phyloP scores from a whole-genome alignment of 208 protist genomes.

The Leishmania amazonensis region DNA sequence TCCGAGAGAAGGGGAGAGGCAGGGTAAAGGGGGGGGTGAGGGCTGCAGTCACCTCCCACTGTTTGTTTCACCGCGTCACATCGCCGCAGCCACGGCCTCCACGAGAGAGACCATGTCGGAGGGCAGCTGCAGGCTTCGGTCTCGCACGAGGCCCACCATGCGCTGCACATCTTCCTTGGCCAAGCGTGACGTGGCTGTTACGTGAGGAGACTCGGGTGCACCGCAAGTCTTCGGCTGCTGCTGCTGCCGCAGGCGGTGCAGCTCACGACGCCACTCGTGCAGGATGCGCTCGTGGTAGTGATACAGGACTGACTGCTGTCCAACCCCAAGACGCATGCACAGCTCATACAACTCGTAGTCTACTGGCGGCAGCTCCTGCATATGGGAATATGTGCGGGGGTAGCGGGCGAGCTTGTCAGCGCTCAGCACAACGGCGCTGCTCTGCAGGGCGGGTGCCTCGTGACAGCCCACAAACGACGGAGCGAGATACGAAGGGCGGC shows the following conservation, averaged over 20 bases:
- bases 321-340: slow-evolving; percentile 65
- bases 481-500: slow-evolving; percentile 39
- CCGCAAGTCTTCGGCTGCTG: not conserved
- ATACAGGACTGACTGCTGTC: slow-evolving; percentile 46
- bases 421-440: slow-evolving; percentile 36
- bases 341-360: slow-evolving; percentile 87
- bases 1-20: slow-evolving; percentile 2
- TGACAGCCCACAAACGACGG: slow-evolving; percentile 64
- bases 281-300: slow-evolving; percentile 81
- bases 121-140: slow-evolving; percentile 76
- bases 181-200: not conserved
- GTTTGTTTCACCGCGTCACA: slow-evolving; percentile 1
- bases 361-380: slow-evolving; percentile 64
- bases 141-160: slow-evolving; percentile 69
- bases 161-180: slow-evolving; percentile 45
- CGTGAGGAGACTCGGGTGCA: not conserved
- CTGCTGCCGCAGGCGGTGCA: slow-evolving; percentile 32
- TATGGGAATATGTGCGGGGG: slow-evolving; percentile 48
- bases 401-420: slow-evolving; percentile 71
- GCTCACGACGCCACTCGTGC: slow-evolving; percentile 61
- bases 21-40: not conserved
- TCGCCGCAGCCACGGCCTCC: slow-evolving; percentile 46
- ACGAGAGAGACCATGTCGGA: slow-evolving; percentile 65
- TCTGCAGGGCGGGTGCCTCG: slow-evolving; percentile 36
- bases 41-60: slow-evolving; percentile 13